Evolutionary conservation across 202 grass and related monocot species (phyloP).

Genomic region (Dendrocalamus latiflorus): DNA sequence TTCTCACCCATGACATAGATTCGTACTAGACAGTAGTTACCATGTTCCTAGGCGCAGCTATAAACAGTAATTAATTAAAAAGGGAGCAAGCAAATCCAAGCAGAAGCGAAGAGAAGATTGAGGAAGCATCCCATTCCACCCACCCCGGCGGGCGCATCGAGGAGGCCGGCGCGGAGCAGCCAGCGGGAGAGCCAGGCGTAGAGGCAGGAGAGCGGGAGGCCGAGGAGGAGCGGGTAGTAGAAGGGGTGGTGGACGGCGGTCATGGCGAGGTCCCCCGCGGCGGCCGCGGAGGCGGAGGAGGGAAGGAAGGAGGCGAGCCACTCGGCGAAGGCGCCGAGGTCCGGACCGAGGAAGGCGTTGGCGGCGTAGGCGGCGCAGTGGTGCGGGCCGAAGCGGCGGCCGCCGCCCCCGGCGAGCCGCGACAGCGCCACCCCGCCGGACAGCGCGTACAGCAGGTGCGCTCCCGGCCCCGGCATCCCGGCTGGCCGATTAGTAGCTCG

Average conservation of each 20-base stretch:
- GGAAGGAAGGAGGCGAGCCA: conserved; percentile 64
- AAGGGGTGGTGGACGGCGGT: conserved; percentile 68
- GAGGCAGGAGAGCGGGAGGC: conserved; percentile 57
- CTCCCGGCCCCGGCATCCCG: conserved; percentile 70
- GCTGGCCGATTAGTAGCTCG: background rate
- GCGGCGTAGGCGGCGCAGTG: conserved; percentile 72
- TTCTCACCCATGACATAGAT: background rate
- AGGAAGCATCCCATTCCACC: background rate
- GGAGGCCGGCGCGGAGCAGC: conserved; percentile 40
- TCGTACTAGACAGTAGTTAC: background rate
- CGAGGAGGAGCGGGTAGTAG: conserved; percentile 76
- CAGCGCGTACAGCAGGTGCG: conserved; percentile 88
- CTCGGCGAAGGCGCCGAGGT: conserved; percentile 80
- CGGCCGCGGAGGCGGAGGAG: background rate
- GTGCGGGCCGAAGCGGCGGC: conserved; percentile 65
- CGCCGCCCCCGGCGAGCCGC: conserved; percentile 33
- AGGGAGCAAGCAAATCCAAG: background rate
- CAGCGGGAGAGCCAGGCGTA: conserved; percentile 56
- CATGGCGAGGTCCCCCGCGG: conserved; percentile 51
- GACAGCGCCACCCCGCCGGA: conserved; percentile 45
- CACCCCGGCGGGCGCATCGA: conserved; percentile 48
- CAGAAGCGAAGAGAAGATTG: background rate
- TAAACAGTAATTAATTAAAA: background rate
- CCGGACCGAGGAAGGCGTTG: conserved; percentile 89
- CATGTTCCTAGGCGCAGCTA: background rate